Evolutionary conservation across 306 rosid genomes (phyloP).

Genomic region (Acacia crassicarpa): DNA sequence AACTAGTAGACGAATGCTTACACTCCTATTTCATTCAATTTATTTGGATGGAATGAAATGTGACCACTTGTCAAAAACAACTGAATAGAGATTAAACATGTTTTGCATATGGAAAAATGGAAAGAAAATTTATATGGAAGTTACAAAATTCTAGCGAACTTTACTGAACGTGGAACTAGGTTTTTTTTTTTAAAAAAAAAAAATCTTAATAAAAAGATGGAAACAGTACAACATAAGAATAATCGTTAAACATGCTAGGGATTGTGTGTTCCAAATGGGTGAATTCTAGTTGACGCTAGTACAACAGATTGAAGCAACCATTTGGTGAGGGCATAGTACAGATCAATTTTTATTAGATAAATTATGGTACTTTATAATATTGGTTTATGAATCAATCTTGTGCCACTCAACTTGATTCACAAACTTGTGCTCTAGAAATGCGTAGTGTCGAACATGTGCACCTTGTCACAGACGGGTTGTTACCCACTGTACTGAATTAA

Average conservation of each 20-base stretch:
- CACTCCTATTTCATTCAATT: neutral
- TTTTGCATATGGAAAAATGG: neutral
- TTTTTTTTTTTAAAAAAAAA: neutral
- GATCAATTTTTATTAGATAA: neutral
- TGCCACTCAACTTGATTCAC: neutral
- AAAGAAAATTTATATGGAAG: neutral
- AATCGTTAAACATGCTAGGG: too few relatives aligned
- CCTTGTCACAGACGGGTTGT: neutral
- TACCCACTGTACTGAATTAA: neutral
- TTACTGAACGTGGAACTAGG: neutral
- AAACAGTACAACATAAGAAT: neutral
- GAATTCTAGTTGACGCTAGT: neutral
- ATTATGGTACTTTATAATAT: neutral
- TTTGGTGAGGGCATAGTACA: neutral
- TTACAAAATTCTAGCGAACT: neutral
- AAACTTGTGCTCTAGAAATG: neutral
- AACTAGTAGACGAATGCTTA: neutral
- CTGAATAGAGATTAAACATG: neutral
- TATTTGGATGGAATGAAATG: slow-evolving; percentile 16
- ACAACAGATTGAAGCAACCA: neutral
- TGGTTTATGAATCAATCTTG: neutral
- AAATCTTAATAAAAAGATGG: neutral
- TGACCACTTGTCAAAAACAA: neutral
- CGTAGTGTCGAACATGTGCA: neutral
- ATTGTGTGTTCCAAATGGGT: neutral